A percentile compares a stretch with the other conserved stretches of the same genome.
Conservation (phyloP, 371 early-diverging fungal species). For the Chytridiales sp. region DNA sequence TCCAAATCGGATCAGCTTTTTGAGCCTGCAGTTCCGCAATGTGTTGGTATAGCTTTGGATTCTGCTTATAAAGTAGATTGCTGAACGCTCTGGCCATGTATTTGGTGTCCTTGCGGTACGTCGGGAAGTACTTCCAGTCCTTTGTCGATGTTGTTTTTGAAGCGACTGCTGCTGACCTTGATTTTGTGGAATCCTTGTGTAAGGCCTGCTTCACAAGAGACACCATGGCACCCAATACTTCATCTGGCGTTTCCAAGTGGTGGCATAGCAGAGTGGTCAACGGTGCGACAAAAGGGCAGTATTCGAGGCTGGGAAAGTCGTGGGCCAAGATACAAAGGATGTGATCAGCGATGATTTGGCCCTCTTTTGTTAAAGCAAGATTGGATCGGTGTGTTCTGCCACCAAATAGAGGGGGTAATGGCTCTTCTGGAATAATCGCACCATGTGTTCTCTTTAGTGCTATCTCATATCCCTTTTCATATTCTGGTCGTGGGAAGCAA, state of each 20-base stretch:
- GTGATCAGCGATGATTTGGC: constrained; percentile 26
- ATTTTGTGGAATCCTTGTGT: neutral
- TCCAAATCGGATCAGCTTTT: constrained; percentile 39
- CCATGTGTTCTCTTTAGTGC: constrained; percentile 36
- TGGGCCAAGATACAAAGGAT: constrained; percentile 40
- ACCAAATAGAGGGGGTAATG: constrained; percentile 43
- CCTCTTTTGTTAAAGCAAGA: constrained; percentile 26
- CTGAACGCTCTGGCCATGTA: constrained; percentile 40
- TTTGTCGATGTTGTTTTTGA: neutral
- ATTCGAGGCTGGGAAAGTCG: constrained; percentile 47
- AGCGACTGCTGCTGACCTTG: no score
- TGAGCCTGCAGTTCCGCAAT: constrained; percentile 30
- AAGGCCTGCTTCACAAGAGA: constrained; percentile 30
- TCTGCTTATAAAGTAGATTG: constrained; percentile 31
- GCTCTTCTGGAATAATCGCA: constrained; percentile 29
- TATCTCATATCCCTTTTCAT: constrained; percentile 35
- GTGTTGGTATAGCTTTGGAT: constrained; percentile 34
- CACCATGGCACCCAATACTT: constrained; percentile 34
- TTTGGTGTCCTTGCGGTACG: constrained; percentile 39
- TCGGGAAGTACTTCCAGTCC: constrained; percentile 42
- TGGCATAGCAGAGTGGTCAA: constrained; percentile 37
- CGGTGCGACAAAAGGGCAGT: constrained; percentile 42
- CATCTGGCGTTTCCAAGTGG: constrained; percentile 36
- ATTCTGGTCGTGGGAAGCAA: constrained; percentile 20
- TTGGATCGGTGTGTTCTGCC: constrained; percentile 27